These are phyloP conservation scores for Suhomyces prunicola DNA, from an alignment of 805 yeast genomes.

Conservation along the genomic window DNA sequence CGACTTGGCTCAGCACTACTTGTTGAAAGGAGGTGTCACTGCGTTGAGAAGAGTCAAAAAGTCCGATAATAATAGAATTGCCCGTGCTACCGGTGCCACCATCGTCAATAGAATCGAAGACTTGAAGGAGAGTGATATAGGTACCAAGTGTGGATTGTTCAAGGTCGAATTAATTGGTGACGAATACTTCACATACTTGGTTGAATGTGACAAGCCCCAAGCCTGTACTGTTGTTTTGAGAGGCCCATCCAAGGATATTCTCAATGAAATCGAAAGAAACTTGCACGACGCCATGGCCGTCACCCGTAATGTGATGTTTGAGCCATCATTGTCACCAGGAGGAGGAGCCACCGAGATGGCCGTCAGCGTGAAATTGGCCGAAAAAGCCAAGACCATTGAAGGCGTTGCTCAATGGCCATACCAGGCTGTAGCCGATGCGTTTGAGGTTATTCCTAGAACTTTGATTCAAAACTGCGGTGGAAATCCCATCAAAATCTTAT, in stretches of 20 bases:
- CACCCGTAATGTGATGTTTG: slow-evolving; percentile 89
- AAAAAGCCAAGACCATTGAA: slow-evolving; percentile 86
- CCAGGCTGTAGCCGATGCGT: slow-evolving; percentile 97
- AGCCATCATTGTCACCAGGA: slow-evolving; percentile 95
- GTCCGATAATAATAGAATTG: slow-evolving; percentile 92
- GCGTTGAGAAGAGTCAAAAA: slow-evolving; percentile 93
- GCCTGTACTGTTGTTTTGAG: slow-evolving; percentile 93
- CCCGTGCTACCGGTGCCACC: slow-evolving; percentile 97
- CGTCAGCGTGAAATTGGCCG: slow-evolving; percentile 80
- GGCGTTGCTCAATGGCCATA: slow-evolving; percentile 99
- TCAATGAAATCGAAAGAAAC: slow-evolving; percentile 94
- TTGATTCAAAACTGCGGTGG: slow-evolving; percentile 98
- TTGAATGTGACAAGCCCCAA: slow-evolving; percentile 76
- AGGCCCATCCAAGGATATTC: slow-evolving; percentile 95
- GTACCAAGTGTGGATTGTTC: slow-evolving; percentile 84
- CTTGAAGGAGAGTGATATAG: slow-evolving; percentile 84
- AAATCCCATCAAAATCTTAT: slow-evolving; percentile 82
- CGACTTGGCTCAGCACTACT: slow-evolving; percentile 94
- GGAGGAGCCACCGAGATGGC: slow-evolving; percentile 99
- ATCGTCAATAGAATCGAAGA: slow-evolving; percentile 95
- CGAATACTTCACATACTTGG: slow-evolving; percentile 87
- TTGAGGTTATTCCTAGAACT: slow-evolving; percentile 98
- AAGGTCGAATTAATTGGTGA: slow-evolving; percentile 95
- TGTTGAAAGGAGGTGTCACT: slow-evolving; percentile 88
- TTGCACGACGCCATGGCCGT: slow-evolving; percentile 99